Evolutionary conservation across 2,329 filamentous ascomycete genomes (phyloP).

Genomic region (Fusarium armeniacum): DNA sequence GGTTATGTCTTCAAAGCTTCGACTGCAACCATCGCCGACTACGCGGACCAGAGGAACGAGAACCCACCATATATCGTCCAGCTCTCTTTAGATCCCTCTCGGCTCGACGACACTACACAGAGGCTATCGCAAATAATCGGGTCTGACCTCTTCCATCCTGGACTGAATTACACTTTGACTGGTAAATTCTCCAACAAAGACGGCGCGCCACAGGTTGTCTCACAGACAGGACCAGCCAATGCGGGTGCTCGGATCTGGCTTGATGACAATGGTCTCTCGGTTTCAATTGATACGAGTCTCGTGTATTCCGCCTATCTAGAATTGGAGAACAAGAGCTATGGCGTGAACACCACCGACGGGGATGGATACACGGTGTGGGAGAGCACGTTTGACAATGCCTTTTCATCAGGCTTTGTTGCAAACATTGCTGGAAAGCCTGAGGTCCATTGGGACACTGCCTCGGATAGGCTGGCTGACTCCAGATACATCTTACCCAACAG

Average conservation of each 20-base stretch:
- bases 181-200: slow-evolving; percentile 9
- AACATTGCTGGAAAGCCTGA: slow-evolving; percentile 19
- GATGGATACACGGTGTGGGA: slow-evolving; percentile 23
- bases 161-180: slow-evolving; percentile 39
- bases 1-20: slow-evolving; percentile 31
- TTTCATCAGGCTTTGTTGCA: not conserved
- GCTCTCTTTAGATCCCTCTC: not conserved
- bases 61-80: slow-evolving; percentile 35
- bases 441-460: slow-evolving; percentile 32
- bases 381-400: slow-evolving; percentile 30
- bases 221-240: not conserved
- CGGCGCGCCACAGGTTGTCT: slow-evolving; percentile 1
- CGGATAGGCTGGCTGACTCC: slow-evolving; percentile 4
- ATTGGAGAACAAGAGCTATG: not conserved
- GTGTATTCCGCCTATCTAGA: not conserved
- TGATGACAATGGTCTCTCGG: slow-evolving; percentile 24
- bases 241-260: slow-evolving; percentile 36
- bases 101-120: not conserved
- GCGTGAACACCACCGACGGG: not conserved
- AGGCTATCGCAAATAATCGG: slow-evolving; percentile 21
- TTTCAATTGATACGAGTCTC: slow-evolving; percentile 20
- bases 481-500: slow-evolving; percentile 32
- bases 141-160: slow-evolving; percentile 14
- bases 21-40: slow-evolving; percentile 17
- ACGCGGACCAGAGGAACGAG: slow-evolving; percentile 1